A percentile compares a stretch with the other conserved stretches of the same genome.
These are phyloP conservation scores for Maudiozyma barnettii DNA, from an alignment of 805 yeast genomes.

Conservation along the genomic window DNA sequence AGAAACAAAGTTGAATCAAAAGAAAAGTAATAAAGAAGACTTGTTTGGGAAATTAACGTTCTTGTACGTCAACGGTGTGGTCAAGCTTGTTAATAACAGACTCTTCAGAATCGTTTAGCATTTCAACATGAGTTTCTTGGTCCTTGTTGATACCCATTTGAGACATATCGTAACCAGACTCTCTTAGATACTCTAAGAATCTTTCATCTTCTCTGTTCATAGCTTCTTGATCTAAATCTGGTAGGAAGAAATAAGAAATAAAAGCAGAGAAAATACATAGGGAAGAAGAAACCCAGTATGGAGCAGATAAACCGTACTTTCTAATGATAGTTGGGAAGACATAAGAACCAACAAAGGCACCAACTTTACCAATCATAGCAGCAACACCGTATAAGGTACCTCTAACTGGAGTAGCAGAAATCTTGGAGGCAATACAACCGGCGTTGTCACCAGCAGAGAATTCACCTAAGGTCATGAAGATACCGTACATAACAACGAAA, in stretches of 20 bases:
- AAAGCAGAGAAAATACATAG: slow-evolving; percentile 65
- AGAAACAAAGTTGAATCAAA: not conserved
- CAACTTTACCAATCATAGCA: slow-evolving; percentile 85
- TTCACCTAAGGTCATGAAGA: slow-evolving; percentile 81
- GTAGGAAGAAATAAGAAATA: slow-evolving; percentile 61
- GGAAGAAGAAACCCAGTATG: slow-evolving; percentile 74
- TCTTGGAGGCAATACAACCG: slow-evolving; percentile 80
- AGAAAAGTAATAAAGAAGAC: not conserved
- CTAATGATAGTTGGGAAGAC: slow-evolving; percentile 74
- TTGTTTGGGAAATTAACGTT: not conserved
- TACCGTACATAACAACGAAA: slow-evolving; percentile 80
- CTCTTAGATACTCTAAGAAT: slow-evolving; percentile 57
- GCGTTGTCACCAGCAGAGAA: slow-evolving; percentile 92
- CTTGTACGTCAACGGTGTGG: not conserved
- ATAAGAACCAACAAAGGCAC: slow-evolving; percentile 87
- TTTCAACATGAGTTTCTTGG: not conserved
- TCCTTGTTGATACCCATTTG: not conserved
- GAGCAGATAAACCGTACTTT: slow-evolving; percentile 60
- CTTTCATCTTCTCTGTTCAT: slow-evolving; percentile 66
- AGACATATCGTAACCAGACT: slow-evolving; percentile 7
- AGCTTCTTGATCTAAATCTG: slow-evolving; percentile 76
- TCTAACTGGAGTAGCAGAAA: slow-evolving; percentile 77
- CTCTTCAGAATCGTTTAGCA: not conserved
- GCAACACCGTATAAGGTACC: slow-evolving; percentile 88
- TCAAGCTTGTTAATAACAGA: not conserved